Conservation (phyloP, 805 yeast species). For the Ogataea thermomethanolica region DNA sequence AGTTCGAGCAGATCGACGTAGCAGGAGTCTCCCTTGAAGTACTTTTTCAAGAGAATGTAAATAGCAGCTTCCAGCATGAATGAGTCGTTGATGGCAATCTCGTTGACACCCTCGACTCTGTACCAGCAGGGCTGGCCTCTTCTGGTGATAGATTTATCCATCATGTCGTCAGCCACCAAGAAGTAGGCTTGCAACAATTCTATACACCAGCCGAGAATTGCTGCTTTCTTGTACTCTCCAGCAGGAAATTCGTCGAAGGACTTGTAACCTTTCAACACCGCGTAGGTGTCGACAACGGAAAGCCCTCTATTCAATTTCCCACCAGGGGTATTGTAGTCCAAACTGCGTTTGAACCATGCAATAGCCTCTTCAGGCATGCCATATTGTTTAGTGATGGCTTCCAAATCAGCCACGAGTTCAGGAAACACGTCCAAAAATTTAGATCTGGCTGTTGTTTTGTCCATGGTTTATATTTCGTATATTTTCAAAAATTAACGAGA, state of each 20-base stretch:
- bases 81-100: slow-evolving; percentile 95
- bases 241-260: slow-evolving; percentile 54
- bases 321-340: slow-evolving; percentile 89
- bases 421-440: slow-evolving; percentile 71
- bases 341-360: slow-evolving; percentile 71
- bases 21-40: slow-evolving; percentile 77
- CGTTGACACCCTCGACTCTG: slow-evolving; percentile 71
- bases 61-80: slow-evolving; percentile 96
- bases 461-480: slow-evolving; percentile 23
- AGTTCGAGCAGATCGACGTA: slow-evolving; percentile 88
- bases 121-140: slow-evolving; percentile 99
- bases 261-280: slow-evolving; percentile 63
- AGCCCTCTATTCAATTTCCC: slow-evolving; percentile 96
- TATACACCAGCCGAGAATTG: slow-evolving; percentile 91
- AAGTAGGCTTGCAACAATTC: slow-evolving; percentile 95
- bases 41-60: slow-evolving; percentile 81
- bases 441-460: slow-evolving; percentile 41
- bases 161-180: slow-evolving; percentile 96
- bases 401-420: slow-evolving; percentile 70
- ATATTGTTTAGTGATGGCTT: slow-evolving; percentile 55
- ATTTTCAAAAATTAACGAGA: background rate
- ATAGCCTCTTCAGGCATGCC: slow-evolving; percentile 85
- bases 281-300: slow-evolving; percentile 91
- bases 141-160: slow-evolving; percentile 95
- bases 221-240: slow-evolving; percentile 77